Evolutionary conservation across 108 stramenopile genomes (phyloP).

Genomic region (Nitzschia palea): DNA sequence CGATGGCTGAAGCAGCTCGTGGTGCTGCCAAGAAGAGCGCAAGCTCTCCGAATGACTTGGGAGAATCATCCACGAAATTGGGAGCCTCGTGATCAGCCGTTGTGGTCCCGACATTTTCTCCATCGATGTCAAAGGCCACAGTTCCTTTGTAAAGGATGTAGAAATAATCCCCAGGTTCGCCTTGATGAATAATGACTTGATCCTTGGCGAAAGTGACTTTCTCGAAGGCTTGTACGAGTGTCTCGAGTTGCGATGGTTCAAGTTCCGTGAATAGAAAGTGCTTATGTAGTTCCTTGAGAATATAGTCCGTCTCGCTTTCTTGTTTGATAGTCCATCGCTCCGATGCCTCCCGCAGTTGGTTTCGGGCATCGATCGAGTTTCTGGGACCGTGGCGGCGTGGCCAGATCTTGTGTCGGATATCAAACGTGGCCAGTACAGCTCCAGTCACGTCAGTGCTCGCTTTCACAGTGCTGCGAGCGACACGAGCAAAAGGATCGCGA

Average conservation of each 20-base stretch:
- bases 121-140: constrained; percentile 3
- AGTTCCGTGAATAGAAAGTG: constrained; percentile 6
- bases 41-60: constrained; percentile 45
- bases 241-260: background rate
- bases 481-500: background rate
- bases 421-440: background rate
- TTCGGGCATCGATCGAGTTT: background rate
- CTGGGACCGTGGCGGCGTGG: background rate
- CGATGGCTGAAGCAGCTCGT: constrained; percentile 26
- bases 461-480: background rate
- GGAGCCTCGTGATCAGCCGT: constrained; percentile 14
- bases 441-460: background rate
- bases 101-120: constrained; percentile 21
- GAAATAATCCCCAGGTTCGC: constrained; percentile 29
- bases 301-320: background rate
- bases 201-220: constrained; percentile 21
- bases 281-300: background rate
- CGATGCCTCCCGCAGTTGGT: too few relatives aligned
- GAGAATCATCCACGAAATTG: background rate
- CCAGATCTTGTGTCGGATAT: background rate
- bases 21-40: constrained; percentile 19
- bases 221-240: constrained; percentile 20
- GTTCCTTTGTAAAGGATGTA: constrained; percentile 44
- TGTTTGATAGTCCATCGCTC: background rate
- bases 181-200: constrained; percentile 30